Evolutionary conservation across 768 basidiomycete genomes (phyloP).

Genomic region (Sistotremastrum suecicum): DNA sequence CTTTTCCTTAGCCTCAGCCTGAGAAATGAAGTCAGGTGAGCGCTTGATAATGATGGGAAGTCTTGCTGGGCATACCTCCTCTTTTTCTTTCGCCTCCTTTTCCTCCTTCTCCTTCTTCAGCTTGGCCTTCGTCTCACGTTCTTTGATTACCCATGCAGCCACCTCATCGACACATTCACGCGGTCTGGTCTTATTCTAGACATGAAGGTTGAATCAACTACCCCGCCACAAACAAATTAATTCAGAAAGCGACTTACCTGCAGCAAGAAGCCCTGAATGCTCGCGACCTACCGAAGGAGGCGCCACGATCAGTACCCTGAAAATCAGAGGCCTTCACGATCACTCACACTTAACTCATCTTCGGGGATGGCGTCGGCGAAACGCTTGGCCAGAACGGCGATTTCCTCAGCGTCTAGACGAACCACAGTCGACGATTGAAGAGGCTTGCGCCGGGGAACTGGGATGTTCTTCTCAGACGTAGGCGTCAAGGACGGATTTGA

Average conservation of each 20-base stretch:
- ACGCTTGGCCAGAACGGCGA: constrained; percentile 61
- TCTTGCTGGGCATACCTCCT: background rate
- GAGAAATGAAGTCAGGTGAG: constrained; percentile 39
- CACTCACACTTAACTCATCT: constrained; percentile 70
- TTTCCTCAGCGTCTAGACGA: constrained; percentile 54
- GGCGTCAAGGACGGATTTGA: background rate
- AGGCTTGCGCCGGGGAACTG: constrained; percentile 59
- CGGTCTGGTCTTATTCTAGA: constrained; percentile 86
- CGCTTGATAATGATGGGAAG: constrained; percentile 27
- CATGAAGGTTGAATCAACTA: background rate
- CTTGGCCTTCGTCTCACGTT: constrained; percentile 73
- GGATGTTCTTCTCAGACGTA: constrained; percentile 50
- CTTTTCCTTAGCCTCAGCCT: constrained; percentile 48
- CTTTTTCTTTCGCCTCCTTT: constrained; percentile 23
- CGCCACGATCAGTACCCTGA: background rate
- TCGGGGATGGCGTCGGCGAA: constrained; percentile 79
- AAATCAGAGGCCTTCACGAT: background rate
- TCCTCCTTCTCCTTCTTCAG: constrained; percentile 64
- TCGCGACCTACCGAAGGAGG: constrained; percentile 43
- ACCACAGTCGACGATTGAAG: constrained; percentile 11
- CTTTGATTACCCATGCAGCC: constrained; percentile 60
- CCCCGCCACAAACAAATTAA: constrained; percentile 6
- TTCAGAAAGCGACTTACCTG: constrained; percentile 13
- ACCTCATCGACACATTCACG: constrained; percentile 75
- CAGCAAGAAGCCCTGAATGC: constrained; percentile 67